A percentile compares a stretch with the other conserved stretches of the same genome.
phyloP scores from a whole-genome alignment of 2,329 filamentous ascomycete genomes.

The Cladosporium austrohemisphaericum region DNA sequence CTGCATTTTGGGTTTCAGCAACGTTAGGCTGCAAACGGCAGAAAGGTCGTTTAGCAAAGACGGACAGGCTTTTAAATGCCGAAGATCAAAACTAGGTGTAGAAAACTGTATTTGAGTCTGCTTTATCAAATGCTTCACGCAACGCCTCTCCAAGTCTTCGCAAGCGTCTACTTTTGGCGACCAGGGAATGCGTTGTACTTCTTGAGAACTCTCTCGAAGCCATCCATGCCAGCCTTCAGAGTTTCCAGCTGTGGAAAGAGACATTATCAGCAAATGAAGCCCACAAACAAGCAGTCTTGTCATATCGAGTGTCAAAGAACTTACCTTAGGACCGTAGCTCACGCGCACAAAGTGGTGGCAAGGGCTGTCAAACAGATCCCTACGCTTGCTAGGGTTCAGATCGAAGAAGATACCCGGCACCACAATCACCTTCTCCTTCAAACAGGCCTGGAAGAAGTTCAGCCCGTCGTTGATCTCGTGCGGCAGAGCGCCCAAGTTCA shows the following conservation, averaged over 20 bases:
- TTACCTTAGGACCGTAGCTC: constrained; percentile 68
- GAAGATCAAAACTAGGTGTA: no score
- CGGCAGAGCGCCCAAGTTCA: constrained; percentile 63
- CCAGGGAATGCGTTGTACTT: constrained; percentile 47
- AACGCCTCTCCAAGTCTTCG: background rate
- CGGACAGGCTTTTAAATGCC: no score
- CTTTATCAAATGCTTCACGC: background rate
- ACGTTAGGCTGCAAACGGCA: background rate
- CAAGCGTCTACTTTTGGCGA: constrained; percentile 7
- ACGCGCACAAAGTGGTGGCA: constrained; percentile 87
- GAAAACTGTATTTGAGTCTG: background rate
- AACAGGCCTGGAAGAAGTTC: constrained; percentile 93
- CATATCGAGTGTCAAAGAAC: no score
- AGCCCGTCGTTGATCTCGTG: constrained; percentile 84
- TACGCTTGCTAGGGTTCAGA: constrained; percentile 80
- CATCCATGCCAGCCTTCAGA: constrained; percentile 74
- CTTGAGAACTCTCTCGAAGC: constrained; percentile 75
- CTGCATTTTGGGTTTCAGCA: no score
- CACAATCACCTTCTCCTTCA: constrained; percentile 92
- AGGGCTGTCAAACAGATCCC: constrained; percentile 89
- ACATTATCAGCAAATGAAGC: background rate
- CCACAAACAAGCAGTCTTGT: background rate
- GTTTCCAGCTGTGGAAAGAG: constrained; percentile 56
- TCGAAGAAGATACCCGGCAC: constrained; percentile 98
- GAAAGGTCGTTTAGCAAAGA: no score